Evolutionary conservation across 768 basidiomycete species (phyloP).

Genomic region (Suillus discolor): DNA sequence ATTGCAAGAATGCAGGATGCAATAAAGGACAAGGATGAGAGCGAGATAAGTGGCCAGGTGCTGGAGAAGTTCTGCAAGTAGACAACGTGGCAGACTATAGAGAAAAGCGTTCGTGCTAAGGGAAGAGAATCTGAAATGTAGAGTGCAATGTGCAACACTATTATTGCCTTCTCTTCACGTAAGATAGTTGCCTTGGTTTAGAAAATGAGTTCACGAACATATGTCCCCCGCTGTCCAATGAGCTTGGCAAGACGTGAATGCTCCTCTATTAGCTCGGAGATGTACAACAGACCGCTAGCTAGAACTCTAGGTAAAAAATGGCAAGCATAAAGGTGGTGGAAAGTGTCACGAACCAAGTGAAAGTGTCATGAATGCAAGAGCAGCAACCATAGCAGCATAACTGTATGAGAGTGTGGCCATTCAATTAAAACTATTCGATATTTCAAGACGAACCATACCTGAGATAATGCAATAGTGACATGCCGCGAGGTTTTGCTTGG

Average conservation of each 20-base stretch:
- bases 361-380: constrained; percentile 88
- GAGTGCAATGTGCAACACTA: constrained; percentile 74
- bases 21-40: constrained; percentile 83
- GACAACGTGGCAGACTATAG: constrained; percentile 79
- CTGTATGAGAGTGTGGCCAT: constrained; percentile 34
- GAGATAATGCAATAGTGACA: constrained; percentile 48
- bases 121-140: constrained; percentile 85
- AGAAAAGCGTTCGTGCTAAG: constrained; percentile 71
- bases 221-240: constrained; percentile 83
- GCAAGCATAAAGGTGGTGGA: constrained; percentile 3
- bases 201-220: constrained; percentile 56
- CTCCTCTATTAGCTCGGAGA: constrained; percentile 96
- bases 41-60: constrained; percentile 91
- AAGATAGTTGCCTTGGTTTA: constrained; percentile 4
- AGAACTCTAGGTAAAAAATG: constrained; percentile 16
- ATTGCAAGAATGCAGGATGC: constrained; percentile 86
- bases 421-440: constrained; percentile 12
- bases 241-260: constrained; percentile 81
- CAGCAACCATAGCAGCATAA: constrained; percentile 75
- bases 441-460: constrained; percentile 43
- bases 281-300: constrained; percentile 94
- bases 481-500: neutral
- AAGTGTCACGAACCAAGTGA: constrained; percentile 68
- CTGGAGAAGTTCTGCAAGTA: constrained; percentile 93
- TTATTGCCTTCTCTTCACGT: constrained; percentile 60